A percentile compares a stretch with the other conserved stretches of the same genome.
These are phyloP conservation scores for Micractinium conductrix DNA, from an alignment of 139 green algal genomes.

Conservation along the genomic window DNA sequence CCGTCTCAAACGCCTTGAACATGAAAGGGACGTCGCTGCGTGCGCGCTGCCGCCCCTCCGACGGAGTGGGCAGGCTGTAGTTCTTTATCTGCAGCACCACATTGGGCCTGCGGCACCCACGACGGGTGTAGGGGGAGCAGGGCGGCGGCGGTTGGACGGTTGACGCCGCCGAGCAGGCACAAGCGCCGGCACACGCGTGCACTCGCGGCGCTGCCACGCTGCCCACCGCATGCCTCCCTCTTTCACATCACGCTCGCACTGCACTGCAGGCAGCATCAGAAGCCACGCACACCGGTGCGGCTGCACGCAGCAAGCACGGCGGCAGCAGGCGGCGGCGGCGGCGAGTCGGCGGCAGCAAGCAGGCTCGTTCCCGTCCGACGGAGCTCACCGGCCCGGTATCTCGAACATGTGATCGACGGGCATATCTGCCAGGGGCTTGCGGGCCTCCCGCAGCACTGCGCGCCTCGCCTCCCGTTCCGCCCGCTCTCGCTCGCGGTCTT, in stretches of 20 bases:
- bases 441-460: constrained; percentile 21
- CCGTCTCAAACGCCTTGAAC: constrained; percentile 92
- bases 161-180: neutral
- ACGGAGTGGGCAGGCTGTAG: constrained; percentile 28
- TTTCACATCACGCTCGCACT: neutral
- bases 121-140: neutral
- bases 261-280: neutral
- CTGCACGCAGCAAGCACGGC: neutral
- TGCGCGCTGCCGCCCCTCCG: constrained; percentile 43
- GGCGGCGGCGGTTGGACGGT: no score
- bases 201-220: neutral
- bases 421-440: constrained; percentile 20
- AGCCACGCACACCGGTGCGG: no score
- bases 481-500: constrained; percentile 6
- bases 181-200: neutral
- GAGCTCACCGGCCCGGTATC: constrained; percentile 41
- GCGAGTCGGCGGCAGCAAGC: no score
- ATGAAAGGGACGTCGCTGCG: constrained; percentile 84
- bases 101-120: constrained; percentile 26
- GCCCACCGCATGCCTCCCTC: neutral
- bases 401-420: constrained; percentile 44
- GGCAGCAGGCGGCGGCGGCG: no score
- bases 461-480: constrained; percentile 41
- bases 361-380: neutral
- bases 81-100: constrained; percentile 49